Evolutionary conservation across 192 early-diverging fungal species (phyloP).

Genomic region (Backusella luteola): DNA sequence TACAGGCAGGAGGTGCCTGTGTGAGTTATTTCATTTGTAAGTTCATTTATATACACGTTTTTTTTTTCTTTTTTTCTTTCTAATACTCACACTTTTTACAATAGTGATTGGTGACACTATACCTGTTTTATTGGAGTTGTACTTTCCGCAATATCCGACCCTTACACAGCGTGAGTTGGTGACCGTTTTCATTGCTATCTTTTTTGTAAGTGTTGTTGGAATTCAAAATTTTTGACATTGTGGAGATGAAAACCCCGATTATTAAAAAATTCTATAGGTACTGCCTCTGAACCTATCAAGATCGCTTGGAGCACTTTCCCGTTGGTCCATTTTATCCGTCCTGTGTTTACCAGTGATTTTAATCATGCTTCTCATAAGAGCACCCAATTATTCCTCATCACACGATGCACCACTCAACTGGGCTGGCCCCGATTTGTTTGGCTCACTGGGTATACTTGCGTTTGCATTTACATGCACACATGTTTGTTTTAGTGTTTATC

Average conservation of each 20-base stretch:
- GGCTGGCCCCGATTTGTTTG: conserved; percentile 58
- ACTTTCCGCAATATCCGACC: conserved; percentile 29
- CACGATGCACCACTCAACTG: conserved; percentile 51
- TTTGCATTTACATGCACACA: conserved; percentile 70
- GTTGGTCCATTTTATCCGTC: conserved; percentile 58
- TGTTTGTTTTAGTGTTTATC: conserved; percentile 58
- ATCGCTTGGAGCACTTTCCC: conserved; percentile 58
- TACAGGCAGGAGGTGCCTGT: conserved; percentile 59
- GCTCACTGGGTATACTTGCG: conserved; percentile 64
- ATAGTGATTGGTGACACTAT: conserved; percentile 52
- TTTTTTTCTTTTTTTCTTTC: neutral
- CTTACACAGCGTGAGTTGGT: conserved; percentile 29
- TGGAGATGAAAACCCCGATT: neutral
- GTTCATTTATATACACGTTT: neutral
- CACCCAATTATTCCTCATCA: conserved; percentile 49
- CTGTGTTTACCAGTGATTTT: conserved; percentile 62
- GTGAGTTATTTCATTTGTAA: conserved; percentile 61
- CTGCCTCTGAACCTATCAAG: conserved; percentile 63
- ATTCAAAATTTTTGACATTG: neutral
- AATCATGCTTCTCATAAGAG: conserved; percentile 54
- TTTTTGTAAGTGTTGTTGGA: conserved; percentile 37
- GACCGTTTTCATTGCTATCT: conserved; percentile 33
- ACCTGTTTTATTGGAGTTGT: conserved; percentile 38
- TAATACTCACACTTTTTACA: neutral
- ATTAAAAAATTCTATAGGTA: conserved; percentile 28